These are phyloP conservation scores for Ganoderma multipileum DNA, from an alignment of 1,284 basidiomycete genomes.

Conservation along the genomic window DNA sequence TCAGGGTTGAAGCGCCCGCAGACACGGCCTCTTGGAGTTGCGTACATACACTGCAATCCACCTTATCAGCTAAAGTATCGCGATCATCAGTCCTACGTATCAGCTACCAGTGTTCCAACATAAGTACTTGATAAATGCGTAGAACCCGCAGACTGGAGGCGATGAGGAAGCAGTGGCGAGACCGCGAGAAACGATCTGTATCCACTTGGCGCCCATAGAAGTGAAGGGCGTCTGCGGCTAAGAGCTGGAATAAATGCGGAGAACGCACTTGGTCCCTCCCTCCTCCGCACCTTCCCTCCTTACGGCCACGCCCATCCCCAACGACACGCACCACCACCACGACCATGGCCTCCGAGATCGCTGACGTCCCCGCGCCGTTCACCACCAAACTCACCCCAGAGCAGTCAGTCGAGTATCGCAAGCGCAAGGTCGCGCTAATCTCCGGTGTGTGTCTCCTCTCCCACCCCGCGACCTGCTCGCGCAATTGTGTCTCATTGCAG, in stretches of 20 bases:
- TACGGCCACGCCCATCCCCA: background rate
- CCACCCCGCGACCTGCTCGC: background rate
- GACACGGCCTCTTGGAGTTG: background rate
- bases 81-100: background rate
- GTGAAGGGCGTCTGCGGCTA: slow-evolving; percentile 3
- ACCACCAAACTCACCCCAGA: slow-evolving; percentile 65
- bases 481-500: slow-evolving; percentile 2
- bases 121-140: background rate
- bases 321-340: slow-evolving; percentile 25
- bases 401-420: slow-evolving; percentile 64
- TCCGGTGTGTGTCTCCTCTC: slow-evolving; percentile 63
- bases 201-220: slow-evolving; percentile 10
- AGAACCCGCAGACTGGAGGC: background rate
- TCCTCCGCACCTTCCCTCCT: slow-evolving; percentile 18
- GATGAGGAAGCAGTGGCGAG: background rate
- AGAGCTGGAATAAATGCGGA: slow-evolving; percentile 17
- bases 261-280: slow-evolving; percentile 8
- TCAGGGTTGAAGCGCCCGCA: background rate
- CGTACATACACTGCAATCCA: background rate
- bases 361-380: slow-evolving; percentile 39
- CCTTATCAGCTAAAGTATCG: background rate
- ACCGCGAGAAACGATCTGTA: background rate
- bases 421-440: slow-evolving; percentile 89
- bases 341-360: slow-evolving; percentile 33
- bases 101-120: background rate